phyloP scores from a whole-genome alignment of 805 yeast genomes.

The Yarrowia hollandica region DNA sequence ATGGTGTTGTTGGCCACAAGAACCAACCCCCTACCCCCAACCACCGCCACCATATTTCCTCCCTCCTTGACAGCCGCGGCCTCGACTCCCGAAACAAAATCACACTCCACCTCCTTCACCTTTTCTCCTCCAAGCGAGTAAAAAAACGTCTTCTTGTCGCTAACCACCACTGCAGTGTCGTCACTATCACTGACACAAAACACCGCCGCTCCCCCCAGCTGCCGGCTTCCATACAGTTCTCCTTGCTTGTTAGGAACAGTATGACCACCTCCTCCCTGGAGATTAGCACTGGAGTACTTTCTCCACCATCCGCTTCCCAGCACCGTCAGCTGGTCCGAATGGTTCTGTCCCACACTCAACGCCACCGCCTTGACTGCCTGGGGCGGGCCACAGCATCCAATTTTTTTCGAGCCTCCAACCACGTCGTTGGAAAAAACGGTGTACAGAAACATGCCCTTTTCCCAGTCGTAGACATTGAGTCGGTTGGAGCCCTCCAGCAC shows the following conservation, averaged over 20 bases:
- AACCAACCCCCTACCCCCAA: neutral
- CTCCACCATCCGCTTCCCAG: slow-evolving; percentile 44
- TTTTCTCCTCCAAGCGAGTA: neutral
- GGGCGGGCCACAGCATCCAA: slow-evolving; percentile 11
- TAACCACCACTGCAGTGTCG: neutral
- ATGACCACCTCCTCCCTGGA: slow-evolving; percentile 43
- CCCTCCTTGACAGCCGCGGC: neutral
- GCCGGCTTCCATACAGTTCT: slow-evolving; percentile 3
- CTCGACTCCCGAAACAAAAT: slow-evolving; percentile 9
- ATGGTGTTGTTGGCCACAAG: neutral
- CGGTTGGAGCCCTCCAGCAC: slow-evolving; percentile 42
- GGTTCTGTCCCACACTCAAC: slow-evolving; percentile 36
- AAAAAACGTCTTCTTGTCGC: neutral
- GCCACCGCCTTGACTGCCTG: slow-evolving; percentile 7
- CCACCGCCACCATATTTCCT: slow-evolving; percentile 9
- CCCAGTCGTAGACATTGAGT: slow-evolving; percentile 43
- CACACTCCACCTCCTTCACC: neutral
- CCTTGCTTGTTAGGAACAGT: slow-evolving; percentile 37
- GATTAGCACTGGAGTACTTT: slow-evolving; percentile 35
- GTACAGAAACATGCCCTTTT: slow-evolving; percentile 38
- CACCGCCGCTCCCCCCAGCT: neutral
- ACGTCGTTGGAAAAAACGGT: slow-evolving; percentile 42
- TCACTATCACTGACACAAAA: neutral
- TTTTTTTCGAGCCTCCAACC: slow-evolving; percentile 30
- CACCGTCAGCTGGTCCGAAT: slow-evolving; percentile 38